Evolutionary conservation across 192 early-diverging fungal species (phyloP), one percentile per base, ranked within the genome.

Genomic region (Backusella sp.): DNA sequence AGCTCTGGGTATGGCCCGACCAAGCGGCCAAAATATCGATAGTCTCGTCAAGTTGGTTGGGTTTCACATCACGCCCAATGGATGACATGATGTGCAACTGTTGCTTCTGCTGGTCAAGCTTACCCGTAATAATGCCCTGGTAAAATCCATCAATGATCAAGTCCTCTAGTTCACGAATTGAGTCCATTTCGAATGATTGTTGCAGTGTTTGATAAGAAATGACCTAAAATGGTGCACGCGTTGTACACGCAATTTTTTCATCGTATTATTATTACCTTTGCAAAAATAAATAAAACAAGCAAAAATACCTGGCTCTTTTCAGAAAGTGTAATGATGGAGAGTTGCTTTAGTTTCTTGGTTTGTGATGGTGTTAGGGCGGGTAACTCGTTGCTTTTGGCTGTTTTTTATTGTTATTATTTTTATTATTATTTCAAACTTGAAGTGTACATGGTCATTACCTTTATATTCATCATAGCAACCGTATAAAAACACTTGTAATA

Each of bases 61-160:
- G 90, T 68, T 87, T 80, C 23, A 95, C 77, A 83, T 96, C 95
- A 37, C 95, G 75, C 3, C 95, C 93, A 90, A 96, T 95, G n/a
- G 94, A 87, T 39, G 88, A 90, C 76, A 93, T 90, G 1, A 96
- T 88, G 71, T 93, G 90, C 42, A 96, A 69, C 62, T 86, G 89
- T 66, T 91, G 87, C 72, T 86, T 77, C 67, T 92, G 91, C 74
- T 96, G 95, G 79, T 96, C 95, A 44, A 96, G 82, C 83, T 93
- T 95, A 34, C 93, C 95, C 39, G 83, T 86, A 65, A 96, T 80
- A 7, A 96, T 81, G 66, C 88, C 89, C 72, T 93, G 91, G 70
- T 96, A 95, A 37, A 96, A 91, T 32, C 93, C 90, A 66, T 94
- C 93, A 73, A 96, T 96, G 76, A 96, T 92, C 68, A 96, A 80